These are phyloP conservation scores for Globisporangium megalacanthum DNA, from an alignment of 352 stramenopile species.

Conservation along the genomic window DNA sequence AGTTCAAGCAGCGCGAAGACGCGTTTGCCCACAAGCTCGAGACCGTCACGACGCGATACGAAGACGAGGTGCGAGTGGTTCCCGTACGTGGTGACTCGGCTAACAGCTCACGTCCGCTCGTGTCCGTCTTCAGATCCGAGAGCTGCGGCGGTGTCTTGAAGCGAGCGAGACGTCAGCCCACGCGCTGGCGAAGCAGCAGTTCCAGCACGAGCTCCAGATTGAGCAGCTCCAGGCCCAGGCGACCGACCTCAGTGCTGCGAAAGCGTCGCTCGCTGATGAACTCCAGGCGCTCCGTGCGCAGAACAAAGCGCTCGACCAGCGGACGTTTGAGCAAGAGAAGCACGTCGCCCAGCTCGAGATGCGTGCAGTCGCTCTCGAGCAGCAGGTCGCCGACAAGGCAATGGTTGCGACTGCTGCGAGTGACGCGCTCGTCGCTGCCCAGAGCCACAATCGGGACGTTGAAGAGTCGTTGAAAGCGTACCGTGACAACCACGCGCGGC, in stretches of 20 bases:
- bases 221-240: conserved; percentile 61
- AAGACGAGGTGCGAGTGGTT: conserved; percentile 45
- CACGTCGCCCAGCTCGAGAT: conserved; percentile 75
- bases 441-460: conserved; percentile 73
- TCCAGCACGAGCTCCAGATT: conserved; percentile 75
- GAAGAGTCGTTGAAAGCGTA: conserved; percentile 87
- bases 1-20: conserved; percentile 55
- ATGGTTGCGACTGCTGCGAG: conserved; percentile 68
- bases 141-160: conserved; percentile 36
- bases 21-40: conserved; percentile 70
- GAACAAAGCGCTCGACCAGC: conserved; percentile 82
- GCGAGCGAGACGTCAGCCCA: conserved; percentile 49
- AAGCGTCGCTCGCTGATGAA: conserved; percentile 32
- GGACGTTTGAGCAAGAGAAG: conserved; percentile 80
- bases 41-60: conserved; percentile 40
- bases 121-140: conserved; percentile 44
- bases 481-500: conserved; percentile 70
- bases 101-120: background rate
- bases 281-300: conserved; percentile 48
- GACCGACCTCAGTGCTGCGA: conserved; percentile 47
- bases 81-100: no score
- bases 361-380: conserved; percentile 53
- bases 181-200: conserved; percentile 62
- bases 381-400: conserved; percentile 78
- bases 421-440: conserved; percentile 57